These are phyloP conservation scores for Hyphopichia homilentoma DNA, from an alignment of 805 yeast genomes.

Conservation along the genomic window DNA sequence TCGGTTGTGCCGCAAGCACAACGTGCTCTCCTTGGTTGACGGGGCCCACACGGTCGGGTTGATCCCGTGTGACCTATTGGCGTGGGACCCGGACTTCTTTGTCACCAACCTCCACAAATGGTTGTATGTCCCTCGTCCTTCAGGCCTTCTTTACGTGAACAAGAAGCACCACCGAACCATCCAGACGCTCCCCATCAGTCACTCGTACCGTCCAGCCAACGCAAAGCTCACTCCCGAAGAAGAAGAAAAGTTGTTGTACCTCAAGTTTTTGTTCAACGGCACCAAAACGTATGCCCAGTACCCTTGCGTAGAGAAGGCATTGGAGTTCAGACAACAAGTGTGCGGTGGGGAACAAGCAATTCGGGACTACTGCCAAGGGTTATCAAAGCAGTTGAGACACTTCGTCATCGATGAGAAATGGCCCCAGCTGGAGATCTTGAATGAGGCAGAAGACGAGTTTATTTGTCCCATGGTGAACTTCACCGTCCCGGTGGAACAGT, in stretches of 20 bases:
- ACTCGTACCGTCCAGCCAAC: slow-evolving; percentile 40
- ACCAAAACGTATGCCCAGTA: slow-evolving; percentile 46
- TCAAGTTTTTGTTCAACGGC: slow-evolving; percentile 50
- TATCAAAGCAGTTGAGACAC: slow-evolving; percentile 44
- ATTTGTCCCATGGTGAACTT: slow-evolving; percentile 44
- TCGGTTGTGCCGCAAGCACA: slow-evolving; percentile 40
- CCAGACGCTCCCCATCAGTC: slow-evolving; percentile 59
- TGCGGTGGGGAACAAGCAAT: slow-evolving; percentile 63
- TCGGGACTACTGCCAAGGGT: slow-evolving; percentile 39
- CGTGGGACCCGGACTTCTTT: slow-evolving; percentile 55
- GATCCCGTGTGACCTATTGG: slow-evolving; percentile 38
- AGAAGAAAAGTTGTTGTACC: slow-evolving; percentile 26
- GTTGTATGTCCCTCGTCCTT: slow-evolving; percentile 55
- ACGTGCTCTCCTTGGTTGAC: slow-evolving; percentile 56
- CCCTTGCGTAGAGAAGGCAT: slow-evolving; percentile 43
- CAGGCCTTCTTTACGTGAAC: slow-evolving; percentile 57
- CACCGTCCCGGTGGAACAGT: slow-evolving; percentile 28
- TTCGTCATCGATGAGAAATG: slow-evolving; percentile 32
- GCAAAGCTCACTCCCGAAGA: slow-evolving; percentile 24
- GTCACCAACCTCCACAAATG: slow-evolving; percentile 68
- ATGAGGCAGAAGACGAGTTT: slow-evolving; percentile 29
- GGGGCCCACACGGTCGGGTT: slow-evolving; percentile 72
- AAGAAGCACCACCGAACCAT: slow-evolving; percentile 45
- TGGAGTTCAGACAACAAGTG: slow-evolving; percentile 46
- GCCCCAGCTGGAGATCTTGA: slow-evolving; percentile 33